Base-by-base conservation (phyloP, 2,329 filamentous ascomycete genomes). In the Chrysosporium keratinophilum region DNA sequence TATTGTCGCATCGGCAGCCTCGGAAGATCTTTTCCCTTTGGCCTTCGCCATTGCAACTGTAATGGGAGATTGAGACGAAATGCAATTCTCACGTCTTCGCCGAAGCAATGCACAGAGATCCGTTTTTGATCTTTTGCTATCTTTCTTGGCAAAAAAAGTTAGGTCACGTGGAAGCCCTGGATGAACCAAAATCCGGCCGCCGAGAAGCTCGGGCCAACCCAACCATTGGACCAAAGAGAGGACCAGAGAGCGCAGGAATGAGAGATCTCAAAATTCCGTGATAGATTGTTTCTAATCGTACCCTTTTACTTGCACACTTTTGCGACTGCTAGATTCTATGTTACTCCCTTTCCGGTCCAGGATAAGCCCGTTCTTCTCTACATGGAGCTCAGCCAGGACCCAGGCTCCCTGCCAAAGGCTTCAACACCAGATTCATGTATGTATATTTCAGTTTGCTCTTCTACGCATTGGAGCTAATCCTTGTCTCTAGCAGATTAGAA, bases 11-110 rank as follows among this genome's bases (percentile, higher is more conserved):
- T 56, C 50, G 23, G 60, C 59, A 33, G 61, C 64, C 46, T 62
- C 63, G 15, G 65, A 62, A 39, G 65, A 63, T 58, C 59, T 61
- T 37, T 67, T 70, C 49, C 58, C 64, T 60, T 71, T 71, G 56
- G 60, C 63, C 61, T 71, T 70, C 50, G 61, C 67, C 69, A 71
- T 72, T 55, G 54, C 34, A 23, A 48, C 48, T 31, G 15, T 31
- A 19, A 10, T 7, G 10, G 19, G 2, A 9, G n/a, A 35, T 45
- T 12, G 9, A 35, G 19, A 14, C 39, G 28, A 42, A 10, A 7
- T 7, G 47, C 39, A 41, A 40, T 28, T 7, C n/a, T 23, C n/a
- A 20, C 35, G 35, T 50, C 35, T 40, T 50, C 37, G 1, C 7
- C 23, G 23, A 28, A 28, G 23, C 23, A 28, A 28, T 28, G 23